phyloP scores from a whole-genome alignment of 805 yeast species.

The Schizosaccharomyces cryophilus region DNA sequence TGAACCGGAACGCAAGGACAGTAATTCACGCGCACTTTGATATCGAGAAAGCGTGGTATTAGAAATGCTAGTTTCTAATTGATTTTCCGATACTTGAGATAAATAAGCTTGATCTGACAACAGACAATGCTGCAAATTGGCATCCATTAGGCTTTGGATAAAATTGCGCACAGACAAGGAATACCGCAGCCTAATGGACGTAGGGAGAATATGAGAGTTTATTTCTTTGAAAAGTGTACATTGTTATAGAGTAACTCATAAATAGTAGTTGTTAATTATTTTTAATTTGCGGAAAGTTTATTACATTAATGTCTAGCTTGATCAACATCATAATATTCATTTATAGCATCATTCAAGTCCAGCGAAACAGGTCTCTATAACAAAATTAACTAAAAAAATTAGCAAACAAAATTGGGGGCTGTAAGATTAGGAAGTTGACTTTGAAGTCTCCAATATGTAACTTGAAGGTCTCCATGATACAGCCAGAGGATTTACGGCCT shows the following conservation, averaged over 20 bases:
- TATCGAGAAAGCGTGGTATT: neutral
- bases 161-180: neutral
- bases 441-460: too few species aligned
- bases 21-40: neutral
- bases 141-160: neutral
- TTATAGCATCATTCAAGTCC: too few species aligned
- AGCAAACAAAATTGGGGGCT: too few species aligned
- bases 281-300: neutral
- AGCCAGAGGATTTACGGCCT: neutral
- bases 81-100: neutral
- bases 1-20: neutral
- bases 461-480: neutral
- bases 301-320: neutral
- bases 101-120: neutral
- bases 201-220: too few species aligned
- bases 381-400: too few species aligned
- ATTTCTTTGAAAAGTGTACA: too few species aligned
- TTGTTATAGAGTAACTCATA: too few species aligned
- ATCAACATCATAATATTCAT: neutral
- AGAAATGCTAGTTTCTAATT: neutral
- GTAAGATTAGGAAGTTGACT: too few species aligned
- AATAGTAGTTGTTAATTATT: neutral
- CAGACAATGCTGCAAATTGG: neutral
- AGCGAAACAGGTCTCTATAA: too few species aligned
- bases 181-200: neutral